Base-by-base conservation (phyloP, 2,329 filamentous ascomycete genomes). In the Lomentospora prolificans region DNA sequence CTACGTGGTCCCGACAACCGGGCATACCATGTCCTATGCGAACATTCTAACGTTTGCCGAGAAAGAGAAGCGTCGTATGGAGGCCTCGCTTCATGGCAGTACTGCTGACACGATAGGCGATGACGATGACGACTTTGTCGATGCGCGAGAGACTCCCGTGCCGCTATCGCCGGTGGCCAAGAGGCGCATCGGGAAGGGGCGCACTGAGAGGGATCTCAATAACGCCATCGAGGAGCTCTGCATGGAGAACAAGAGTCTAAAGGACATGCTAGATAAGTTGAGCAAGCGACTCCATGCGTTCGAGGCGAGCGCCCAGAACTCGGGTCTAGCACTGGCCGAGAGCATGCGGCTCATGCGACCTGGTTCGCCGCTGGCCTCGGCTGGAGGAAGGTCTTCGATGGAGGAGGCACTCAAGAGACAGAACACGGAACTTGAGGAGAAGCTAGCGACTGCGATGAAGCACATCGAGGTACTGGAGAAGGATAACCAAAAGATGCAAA, bases 1-100 rank as follows among this genome's bases (percentile, higher is more conserved):
- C 72, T 97, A 96, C 67, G 87, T 97, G 1, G 94, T 99, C 1
- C 94, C 92, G 3, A 88, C 89, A 0, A 90, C 88, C 17, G 92
- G 94, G 4, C 90, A 92, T 60, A 96, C 90, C 2, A 86, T 91
- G 58, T 94, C 90, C 0, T 99, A 97, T 65, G 91, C 94, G 48
- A 90, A 87, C 59, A 96, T 99, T 54, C 75, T 96, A 19, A 86
- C 76, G 44, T 85, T 82, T 61, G 82, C 81, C 33, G 80, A 84
- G 60, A 86, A 86, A 63, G 83, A 86, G 65, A 83, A 80, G 66
- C 75, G 82, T 7, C 79, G 82, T 8, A 67, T 80, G 53, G 79
- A 74, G 24, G 76, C 77, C 5, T 79, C 78, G 2, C 63, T 73
- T 6, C 74, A 79, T 57, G 62, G 67, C 27, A 77, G 80, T 28